Conservation (phyloP, 192 early-diverging fungal species). For the Linnemannia hyalina region DNA sequence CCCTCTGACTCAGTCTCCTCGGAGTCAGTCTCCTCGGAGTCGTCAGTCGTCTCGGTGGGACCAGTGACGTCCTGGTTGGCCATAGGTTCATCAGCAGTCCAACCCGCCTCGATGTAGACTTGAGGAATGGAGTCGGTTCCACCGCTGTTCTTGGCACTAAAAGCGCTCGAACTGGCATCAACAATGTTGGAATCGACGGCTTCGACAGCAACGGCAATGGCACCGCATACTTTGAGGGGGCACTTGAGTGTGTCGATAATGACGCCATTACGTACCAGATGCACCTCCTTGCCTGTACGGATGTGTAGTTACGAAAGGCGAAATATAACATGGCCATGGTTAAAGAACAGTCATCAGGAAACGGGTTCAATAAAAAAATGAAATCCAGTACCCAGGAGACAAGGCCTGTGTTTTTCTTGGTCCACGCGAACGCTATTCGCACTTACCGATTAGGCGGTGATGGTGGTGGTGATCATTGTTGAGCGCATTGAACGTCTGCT, state of each 20-base stretch:
- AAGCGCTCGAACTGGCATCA: neutral
- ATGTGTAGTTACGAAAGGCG: neutral
- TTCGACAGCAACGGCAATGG: neutral
- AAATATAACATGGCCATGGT: neutral
- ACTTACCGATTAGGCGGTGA: neutral
- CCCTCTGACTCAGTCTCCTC: neutral
- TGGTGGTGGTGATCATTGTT: constrained; percentile 13
- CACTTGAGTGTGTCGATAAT: constrained; percentile 13
- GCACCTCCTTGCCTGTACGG: neutral
- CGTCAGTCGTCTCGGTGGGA: neutral
- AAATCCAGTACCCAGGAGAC: neutral
- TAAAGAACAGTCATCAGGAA: neutral
- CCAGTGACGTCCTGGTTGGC: neutral
- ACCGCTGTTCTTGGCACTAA: neutral
- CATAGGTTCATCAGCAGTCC: neutral
- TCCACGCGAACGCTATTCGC: neutral
- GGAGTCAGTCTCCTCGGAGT: neutral
- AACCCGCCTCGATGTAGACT: neutral
- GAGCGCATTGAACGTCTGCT: neutral
- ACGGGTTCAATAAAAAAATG: neutral
- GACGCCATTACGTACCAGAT: constrained; percentile 5
- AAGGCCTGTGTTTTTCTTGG: neutral
- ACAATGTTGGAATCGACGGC: too few species aligned
- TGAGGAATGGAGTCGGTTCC: neutral
- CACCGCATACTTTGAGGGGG: neutral